phyloP scores from a whole-genome alignment of 768 basidiomycete species.

The Russula foetens region DNA sequence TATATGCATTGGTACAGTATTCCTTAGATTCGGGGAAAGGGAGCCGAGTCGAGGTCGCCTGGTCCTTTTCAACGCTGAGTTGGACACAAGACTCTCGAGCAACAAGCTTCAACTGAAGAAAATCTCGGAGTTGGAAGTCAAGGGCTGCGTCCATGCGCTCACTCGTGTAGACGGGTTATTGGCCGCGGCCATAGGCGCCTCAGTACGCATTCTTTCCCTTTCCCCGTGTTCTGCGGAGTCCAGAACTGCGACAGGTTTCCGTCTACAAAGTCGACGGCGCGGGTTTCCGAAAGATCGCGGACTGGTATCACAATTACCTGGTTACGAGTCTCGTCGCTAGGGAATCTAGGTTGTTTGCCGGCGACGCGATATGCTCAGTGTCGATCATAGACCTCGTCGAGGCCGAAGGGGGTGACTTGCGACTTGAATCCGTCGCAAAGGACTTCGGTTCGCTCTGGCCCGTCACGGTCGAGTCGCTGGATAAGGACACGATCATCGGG shows the following conservation, averaged over 20 bases:
- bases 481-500: slow-evolving; percentile 51
- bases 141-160: slow-evolving; percentile 66
- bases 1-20: slow-evolving; percentile 36
- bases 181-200: slow-evolving; percentile 66
- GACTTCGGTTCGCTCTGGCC: slow-evolving; percentile 78
- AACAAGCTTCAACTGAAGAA: slow-evolving; percentile 24
- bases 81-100: slow-evolving; percentile 21
- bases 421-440: slow-evolving; percentile 43
- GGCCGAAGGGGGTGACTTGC: slow-evolving; percentile 31
- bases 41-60: slow-evolving; percentile 48
- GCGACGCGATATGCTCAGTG: slow-evolving; percentile 75
- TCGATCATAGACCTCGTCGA: slow-evolving; percentile 49
- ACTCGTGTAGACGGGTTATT: slow-evolving; percentile 41
- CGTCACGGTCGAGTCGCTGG: slow-evolving; percentile 50
- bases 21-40: slow-evolving; percentile 23
- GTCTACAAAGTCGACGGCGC: slow-evolving; percentile 36
- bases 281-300: slow-evolving; percentile 37
- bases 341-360: slow-evolving; percentile 51
- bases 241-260: slow-evolving; percentile 18
- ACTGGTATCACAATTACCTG: slow-evolving; percentile 81
- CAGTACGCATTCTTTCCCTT: slow-evolving; percentile 39
- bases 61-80: slow-evolving; percentile 41
- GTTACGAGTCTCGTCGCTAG: slow-evolving; percentile 57
- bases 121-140: slow-evolving; percentile 37
- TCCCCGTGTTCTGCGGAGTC: background rate